Base-by-base conservation (phyloP, 1,284 basidiomycete genomes). In the Cutaneotrichosporon spelunceum region DNA sequence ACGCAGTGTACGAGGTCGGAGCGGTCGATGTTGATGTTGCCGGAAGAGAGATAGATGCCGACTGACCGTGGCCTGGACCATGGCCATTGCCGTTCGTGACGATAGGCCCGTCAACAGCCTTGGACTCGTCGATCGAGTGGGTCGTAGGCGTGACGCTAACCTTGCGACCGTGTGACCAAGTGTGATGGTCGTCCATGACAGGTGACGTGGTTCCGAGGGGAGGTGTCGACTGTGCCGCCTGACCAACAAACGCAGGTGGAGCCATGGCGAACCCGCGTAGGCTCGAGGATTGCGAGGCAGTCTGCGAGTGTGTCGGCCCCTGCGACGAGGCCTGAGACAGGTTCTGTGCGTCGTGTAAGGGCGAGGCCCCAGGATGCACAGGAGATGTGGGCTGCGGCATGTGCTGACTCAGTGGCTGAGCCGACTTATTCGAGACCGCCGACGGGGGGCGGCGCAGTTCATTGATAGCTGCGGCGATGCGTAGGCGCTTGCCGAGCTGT, bases 401-500 rank as follows among this genome's bases (percentile, higher is more conserved):
- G 6, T 26, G 53, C 34, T 33, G 34, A 14, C 4, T 21, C 53
- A 24, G 34, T 7, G 26, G 53, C 53, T 55, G 53, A 27, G 34
- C 14, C 45, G 56, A 39, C 36, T 56, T 42, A 27, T 42, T 56
- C 36, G 36, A 30, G 19, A 49, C 56, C n/a, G 56, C 45, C 14
- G 86, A 87, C 0, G 85, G 83, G 0, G 89, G 88, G 2, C 86
- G 84, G 27, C 87, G 86, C 2, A 99, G 85, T 68, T 99, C 95
- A 24, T 86, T 81, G 73, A 99, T 97, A n/a, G 91, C 93, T 70
- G 95, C 93, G 34, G 90, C 88, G 59, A 99, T 93, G 57, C 93
- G 87, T 75, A 92, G 85, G 19, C 95, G 90, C 76, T 96, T 95
- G 24, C 95, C 96, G 70, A 96, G 97, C 2, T 93, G 92, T 65